A percentile compares a stretch with the other conserved stretches of the same genome.
phyloP scores from a whole-genome alignment of 225 moss, liverwort and hornwort species.

The Lunularia cruciata region DNA sequence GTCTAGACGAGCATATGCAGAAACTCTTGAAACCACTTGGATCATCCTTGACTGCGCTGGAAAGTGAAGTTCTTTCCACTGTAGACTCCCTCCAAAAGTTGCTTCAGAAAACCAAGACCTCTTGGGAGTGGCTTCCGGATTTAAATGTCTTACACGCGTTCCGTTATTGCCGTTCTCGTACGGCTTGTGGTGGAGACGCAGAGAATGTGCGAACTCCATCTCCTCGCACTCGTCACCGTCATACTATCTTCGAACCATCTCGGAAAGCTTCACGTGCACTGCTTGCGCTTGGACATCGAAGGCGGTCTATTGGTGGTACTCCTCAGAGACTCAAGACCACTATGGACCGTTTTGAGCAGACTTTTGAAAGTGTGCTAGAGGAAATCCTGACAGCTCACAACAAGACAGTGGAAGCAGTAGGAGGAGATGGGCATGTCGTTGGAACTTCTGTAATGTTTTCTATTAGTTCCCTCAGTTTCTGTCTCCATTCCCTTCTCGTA shows the following conservation, averaged over 20 bases:
- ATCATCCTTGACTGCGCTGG: conserved; percentile 22
- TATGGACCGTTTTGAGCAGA: conserved; percentile 37
- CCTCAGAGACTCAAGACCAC: conserved; percentile 37
- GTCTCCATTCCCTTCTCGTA: conserved; percentile 35
- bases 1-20: conserved; percentile 21
- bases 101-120: conserved; percentile 3
- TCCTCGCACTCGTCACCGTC: neutral
- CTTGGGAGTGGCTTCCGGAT: neutral
- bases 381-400: conserved; percentile 13
- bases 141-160: neutral
- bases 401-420: conserved; percentile 8
- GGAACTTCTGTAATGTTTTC: conserved; percentile 38
- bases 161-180: neutral
- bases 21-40: conserved; percentile 22
- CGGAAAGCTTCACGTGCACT: conserved; percentile 23
- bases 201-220: neutral
- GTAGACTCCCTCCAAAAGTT: conserved; percentile 23
- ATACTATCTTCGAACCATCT: conserved; percentile 1
- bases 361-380: conserved; percentile 34
- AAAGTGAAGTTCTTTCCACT: conserved; percentile 22
- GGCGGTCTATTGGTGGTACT: conserved; percentile 36
- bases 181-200: neutral
- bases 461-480: conserved; percentile 40
- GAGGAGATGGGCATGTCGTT: conserved; percentile 15
- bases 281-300: conserved; percentile 30